Conservation (phyloP, 495 filamentous ascomycete genomes). For the Delitschia confertaspora region DNA sequence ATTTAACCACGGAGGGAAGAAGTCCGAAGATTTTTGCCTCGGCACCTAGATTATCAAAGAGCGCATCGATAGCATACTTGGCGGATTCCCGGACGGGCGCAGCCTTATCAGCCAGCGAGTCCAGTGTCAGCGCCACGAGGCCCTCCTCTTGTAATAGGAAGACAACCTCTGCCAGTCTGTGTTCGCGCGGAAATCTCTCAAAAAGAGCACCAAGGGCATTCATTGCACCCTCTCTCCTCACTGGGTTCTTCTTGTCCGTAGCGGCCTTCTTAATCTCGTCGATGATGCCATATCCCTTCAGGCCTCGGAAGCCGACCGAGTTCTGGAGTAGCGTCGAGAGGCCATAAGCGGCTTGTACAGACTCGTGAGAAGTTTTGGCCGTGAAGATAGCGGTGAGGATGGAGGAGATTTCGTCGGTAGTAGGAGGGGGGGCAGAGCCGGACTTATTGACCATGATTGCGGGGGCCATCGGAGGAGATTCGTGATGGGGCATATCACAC, state of each 20-base stretch:
- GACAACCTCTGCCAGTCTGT: constrained; percentile 68
- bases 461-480: constrained; percentile 49
- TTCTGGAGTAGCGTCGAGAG: constrained; percentile 71
- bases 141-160: constrained; percentile 74
- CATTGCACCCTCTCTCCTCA: constrained; percentile 83
- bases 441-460: constrained; percentile 56
- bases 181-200: constrained; percentile 72
- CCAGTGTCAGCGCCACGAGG: constrained; percentile 63
- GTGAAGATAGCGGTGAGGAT: constrained; percentile 68
- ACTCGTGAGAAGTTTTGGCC: constrained; percentile 72
- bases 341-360: constrained; percentile 77
- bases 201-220: constrained; percentile 88
- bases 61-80: constrained; percentile 85
- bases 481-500: constrained; percentile 54
- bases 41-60: constrained; percentile 67
- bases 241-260: constrained; percentile 85
- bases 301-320: constrained; percentile 66
- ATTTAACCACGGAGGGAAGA: constrained; percentile 60
- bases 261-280: constrained; percentile 74
- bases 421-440: constrained; percentile 49
- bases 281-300: constrained; percentile 64
- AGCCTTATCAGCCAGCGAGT: constrained; percentile 85
- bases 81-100: constrained; percentile 80
- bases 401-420: constrained; percentile 60
- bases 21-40: constrained; percentile 76